Percentiles rank a stretch among this genome's conserved stretches.
Conservation (phyloP, 1,284 basidiomycete genomes). For the Fomitopsis pinicola region DNA sequence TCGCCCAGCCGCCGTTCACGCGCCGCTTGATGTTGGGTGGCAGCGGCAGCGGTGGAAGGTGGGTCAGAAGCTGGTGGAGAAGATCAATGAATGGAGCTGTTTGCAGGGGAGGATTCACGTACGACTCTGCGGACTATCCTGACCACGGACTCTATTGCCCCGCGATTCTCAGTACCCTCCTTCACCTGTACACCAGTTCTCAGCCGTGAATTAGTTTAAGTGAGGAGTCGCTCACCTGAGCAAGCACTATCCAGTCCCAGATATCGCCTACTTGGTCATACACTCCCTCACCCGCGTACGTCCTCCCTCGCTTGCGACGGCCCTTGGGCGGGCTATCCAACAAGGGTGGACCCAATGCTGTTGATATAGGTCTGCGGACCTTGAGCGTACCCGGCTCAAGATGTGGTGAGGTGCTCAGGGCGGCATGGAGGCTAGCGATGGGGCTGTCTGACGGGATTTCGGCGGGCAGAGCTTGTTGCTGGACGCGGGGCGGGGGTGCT, state of each 20-base stretch:
- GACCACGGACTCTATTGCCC: conserved; percentile 68
- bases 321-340: conserved; percentile 54
- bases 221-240: conserved; percentile 43
- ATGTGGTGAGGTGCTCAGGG: conserved; percentile 54
- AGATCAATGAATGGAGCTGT: not conserved
- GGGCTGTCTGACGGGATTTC: conserved; percentile 37
- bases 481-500: conserved; percentile 21
- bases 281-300: conserved; percentile 58
- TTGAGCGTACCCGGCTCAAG: conserved; percentile 53
- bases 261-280: conserved; percentile 48
- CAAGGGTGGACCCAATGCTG: conserved; percentile 49
- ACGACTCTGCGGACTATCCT: conserved; percentile 64
- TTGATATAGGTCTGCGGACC: conserved; percentile 43
- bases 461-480: conserved; percentile 37
- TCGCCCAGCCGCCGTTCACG: conserved; percentile 69
- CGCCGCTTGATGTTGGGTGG: conserved; percentile 57
- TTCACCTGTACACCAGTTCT: conserved; percentile 44
- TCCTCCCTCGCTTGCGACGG: conserved; percentile 57
- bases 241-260: conserved; percentile 72
- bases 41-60: conserved; percentile 51
- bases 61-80: conserved; percentile 41
- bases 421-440: conserved; percentile 41
- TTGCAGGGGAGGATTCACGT: conserved; percentile 4
- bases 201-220: not conserved
- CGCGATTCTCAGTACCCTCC: conserved; percentile 74